phyloP scores from a whole-genome alignment of 345 rosid species.

The Brassica incana region DNA sequence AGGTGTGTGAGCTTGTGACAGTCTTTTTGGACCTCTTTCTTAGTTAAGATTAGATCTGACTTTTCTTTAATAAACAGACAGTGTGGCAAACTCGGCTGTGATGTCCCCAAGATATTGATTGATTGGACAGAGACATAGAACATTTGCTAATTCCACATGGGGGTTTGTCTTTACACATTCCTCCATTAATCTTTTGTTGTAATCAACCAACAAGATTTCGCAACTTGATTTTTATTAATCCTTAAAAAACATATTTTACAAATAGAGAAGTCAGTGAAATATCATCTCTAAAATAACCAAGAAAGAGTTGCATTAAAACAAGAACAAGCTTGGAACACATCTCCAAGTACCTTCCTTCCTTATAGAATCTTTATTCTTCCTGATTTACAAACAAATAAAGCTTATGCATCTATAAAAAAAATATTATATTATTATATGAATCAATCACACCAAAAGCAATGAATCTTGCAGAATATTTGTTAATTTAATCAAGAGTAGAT shows the following conservation, averaged over 20 bases:
- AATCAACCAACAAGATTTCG: constrained; percentile 7
- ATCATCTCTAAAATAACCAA: constrained; percentile 24
- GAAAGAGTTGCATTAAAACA: constrained; percentile 2
- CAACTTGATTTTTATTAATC: constrained; percentile 16
- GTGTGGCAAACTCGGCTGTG: constrained; percentile 37
- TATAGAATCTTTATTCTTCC: constrained; percentile 19
- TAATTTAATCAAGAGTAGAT: constrained; percentile 25
- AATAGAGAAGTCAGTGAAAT: constrained; percentile 25
- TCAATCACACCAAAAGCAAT: constrained; percentile 19
- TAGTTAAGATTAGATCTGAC: constrained; percentile 34
- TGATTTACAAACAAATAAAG: constrained; percentile 35
- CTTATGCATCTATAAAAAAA: constrained; percentile 18
- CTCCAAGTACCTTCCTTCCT: constrained; percentile 19
- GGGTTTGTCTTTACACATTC: constrained; percentile 33
- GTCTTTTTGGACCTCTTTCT: constrained; percentile 16
- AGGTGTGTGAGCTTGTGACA: constrained; percentile 43
- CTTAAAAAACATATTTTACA: constrained; percentile 19
- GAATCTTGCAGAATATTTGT: constrained; percentile 11
- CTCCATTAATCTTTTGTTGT: constrained; percentile 15
- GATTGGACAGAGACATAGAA: constrained; percentile 34
- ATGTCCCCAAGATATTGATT: constrained; percentile 31
- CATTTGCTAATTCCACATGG: constrained; percentile 42
- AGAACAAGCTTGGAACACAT: constrained; percentile 24
- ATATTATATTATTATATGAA: not conserved
- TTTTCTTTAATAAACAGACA: constrained; percentile 24